Conservation (phyloP, 805 yeast species). For the Candida nanaspora region DNA sequence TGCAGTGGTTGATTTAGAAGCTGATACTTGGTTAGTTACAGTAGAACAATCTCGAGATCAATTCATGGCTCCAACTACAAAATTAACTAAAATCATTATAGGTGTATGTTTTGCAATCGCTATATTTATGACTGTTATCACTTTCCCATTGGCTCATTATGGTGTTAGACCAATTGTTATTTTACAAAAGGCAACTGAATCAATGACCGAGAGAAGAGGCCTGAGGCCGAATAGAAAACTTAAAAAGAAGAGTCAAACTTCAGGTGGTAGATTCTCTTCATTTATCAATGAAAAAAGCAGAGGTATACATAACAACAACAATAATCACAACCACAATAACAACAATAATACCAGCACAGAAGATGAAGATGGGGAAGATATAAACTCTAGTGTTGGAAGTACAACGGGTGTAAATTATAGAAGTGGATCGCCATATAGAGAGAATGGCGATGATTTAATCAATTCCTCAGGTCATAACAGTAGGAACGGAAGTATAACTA, state of each 20-base stretch:
- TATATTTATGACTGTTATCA: constrained; percentile 61
- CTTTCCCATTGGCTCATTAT: constrained; percentile 77
- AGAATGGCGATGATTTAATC: not conserved
- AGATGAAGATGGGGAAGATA: too few relatives aligned
- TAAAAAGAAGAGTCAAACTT: constrained; percentile 9
- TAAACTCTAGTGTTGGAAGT: not conserved
- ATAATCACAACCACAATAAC: too few relatives aligned
- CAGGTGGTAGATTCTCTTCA: constrained; percentile 14
- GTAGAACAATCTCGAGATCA: constrained; percentile 55
- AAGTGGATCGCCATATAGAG: not conserved
- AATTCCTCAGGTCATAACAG: not conserved
- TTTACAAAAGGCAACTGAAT: constrained; percentile 77
- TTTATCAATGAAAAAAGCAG: constrained; percentile 4
- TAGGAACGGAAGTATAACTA: constrained; percentile 6
- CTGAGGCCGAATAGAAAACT: constrained; percentile 10
- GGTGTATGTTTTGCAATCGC: constrained; percentile 80
- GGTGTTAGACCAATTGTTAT: constrained; percentile 79
- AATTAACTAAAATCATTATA: constrained; percentile 58
- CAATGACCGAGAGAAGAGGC: constrained; percentile 40
- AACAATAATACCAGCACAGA: too few relatives aligned
- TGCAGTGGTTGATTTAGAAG: constrained; percentile 34
- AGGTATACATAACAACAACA: too few relatives aligned
- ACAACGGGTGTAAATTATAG: not conserved
- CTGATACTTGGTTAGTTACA: constrained; percentile 63
- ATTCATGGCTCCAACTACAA: constrained; percentile 56